Base-by-base conservation (phyloP, 2,329 filamentous ascomycete species). In the Penicillium sp. region DNA sequence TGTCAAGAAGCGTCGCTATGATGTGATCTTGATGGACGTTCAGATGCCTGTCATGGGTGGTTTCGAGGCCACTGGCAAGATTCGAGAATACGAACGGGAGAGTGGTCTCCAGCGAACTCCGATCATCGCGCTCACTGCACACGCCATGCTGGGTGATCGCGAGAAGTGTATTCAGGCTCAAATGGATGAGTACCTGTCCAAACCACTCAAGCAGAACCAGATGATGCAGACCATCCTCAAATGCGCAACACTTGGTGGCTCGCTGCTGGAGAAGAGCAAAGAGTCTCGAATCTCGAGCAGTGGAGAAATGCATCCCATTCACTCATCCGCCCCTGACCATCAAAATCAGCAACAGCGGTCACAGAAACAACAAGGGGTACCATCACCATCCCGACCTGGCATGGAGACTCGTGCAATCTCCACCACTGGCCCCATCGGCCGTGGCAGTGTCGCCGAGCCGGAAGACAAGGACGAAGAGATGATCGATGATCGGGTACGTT, bases 31-130 rank as follows among this genome's bases (percentile, higher is more conserved):
- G 50, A 99, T 99, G 95, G 95, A 99, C 73, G 95, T 99, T 18
- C 95, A 98, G 75, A 99, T 99, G 95, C 95, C 95, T n/a, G 90
- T 98, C 70, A 98, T 98, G 93, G 95, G 95, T 73, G 95, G 95
- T 46, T 98, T 99, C 73, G 95, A 99, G 78, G 93, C 95, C 14
- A 99, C 95, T 4, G 91, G 88, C 66, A 96, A 96, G 81, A 99
- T 99, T 66, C 87, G 95, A 70, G 92, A 97, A 75, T 98, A 94
- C 75, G 95, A 99, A 76, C 87, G 89, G 60, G 90, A 88, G 64
- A 86, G 91, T 66, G 89, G 88, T 56, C 85, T 91, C 36, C 87
- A 91, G 58, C 86, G 94, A 54, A 96, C 94, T 11, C 95, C 95
- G 14, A 97, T 99, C 71, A 96, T 99, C 69, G 95, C 95, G 2